Percentiles rank a stretch among this genome's conserved stretches.
Conservation (phyloP, 169 alveolate genomes). For the Plasmodium relictum region DNA sequence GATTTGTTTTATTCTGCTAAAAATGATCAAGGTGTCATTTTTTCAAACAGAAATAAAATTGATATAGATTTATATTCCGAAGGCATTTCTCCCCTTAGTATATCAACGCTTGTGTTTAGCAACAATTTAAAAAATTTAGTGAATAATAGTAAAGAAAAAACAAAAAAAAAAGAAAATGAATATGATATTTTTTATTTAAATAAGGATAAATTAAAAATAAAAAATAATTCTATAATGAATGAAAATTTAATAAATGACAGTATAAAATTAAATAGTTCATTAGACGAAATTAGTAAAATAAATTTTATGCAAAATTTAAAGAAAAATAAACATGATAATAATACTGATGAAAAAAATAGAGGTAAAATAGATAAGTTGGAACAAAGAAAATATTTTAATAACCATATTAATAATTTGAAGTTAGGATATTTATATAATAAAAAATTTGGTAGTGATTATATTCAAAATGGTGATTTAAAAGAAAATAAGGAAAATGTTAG, state of each 20-base stretch:
- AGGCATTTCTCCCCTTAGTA: constrained; percentile 1
- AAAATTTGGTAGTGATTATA: background rate
- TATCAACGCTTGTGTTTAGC: background rate
- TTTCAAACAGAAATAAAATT: background rate
- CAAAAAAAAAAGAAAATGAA: background rate
- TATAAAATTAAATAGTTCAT: constrained; percentile 21
- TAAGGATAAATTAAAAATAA: constrained; percentile 14
- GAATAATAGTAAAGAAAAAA: constrained; percentile 5
- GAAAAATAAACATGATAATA: constrained; percentile 1
- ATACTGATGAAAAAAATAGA: constrained; percentile 1
- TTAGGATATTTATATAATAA: background rate
- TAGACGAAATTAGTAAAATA: constrained; percentile 22
- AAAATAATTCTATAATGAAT: constrained; percentile 11
- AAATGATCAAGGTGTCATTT: constrained; percentile 1
- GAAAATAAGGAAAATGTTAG: constrained; percentile 1
- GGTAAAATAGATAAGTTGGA: background rate
- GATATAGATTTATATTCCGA: constrained; percentile 12
- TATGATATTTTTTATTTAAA: background rate
- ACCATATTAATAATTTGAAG: constrained; percentile 9
- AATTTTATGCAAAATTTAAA: constrained; percentile 31
- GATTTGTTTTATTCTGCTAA: background rate
- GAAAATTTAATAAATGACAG: constrained; percentile 2
- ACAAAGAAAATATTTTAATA: background rate
- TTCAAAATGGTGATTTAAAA: background rate
- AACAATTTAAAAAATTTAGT: constrained; percentile 1